A percentile compares a stretch with the other conserved stretches of the same genome.
Conservation (phyloP, 805 yeast genomes). For the Monosporozyma aquatica region DNA sequence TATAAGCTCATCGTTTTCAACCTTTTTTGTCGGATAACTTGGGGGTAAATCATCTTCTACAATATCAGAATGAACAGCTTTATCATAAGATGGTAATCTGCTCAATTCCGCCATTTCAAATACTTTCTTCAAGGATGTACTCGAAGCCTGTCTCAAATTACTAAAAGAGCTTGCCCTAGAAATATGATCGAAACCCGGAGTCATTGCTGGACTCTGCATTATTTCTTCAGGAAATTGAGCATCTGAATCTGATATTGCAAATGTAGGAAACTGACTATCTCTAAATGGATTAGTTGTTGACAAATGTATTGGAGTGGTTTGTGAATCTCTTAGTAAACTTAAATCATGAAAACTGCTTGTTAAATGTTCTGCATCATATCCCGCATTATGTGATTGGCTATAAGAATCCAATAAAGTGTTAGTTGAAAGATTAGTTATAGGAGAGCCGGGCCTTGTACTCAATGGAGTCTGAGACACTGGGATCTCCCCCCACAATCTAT, state of each 20-base stretch:
- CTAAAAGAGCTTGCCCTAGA: slow-evolving; percentile 49
- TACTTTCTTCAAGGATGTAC: slow-evolving; percentile 24
- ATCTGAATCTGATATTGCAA: slow-evolving; percentile 5
- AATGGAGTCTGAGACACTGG: slow-evolving; percentile 5
- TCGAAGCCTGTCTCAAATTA: slow-evolving; percentile 32
- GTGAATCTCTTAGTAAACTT: slow-evolving; percentile 1
- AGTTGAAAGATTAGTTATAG: neutral
- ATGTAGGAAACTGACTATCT: slow-evolving; percentile 5
- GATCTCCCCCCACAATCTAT: slow-evolving; percentile 64
- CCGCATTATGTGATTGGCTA: neutral
- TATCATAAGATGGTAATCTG: slow-evolving; percentile 75
- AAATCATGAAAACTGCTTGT: neutral
- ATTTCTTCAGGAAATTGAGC: slow-evolving; percentile 3
- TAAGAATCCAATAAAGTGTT: neutral
- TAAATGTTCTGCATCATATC: neutral
- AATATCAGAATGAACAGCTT: slow-evolving; percentile 53
- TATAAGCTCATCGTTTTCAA: neutral
- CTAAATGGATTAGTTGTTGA: slow-evolving; percentile 5
- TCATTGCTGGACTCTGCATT: slow-evolving; percentile 12
- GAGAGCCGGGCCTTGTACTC: slow-evolving; percentile 4
- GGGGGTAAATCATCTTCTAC: slow-evolving; percentile 58
- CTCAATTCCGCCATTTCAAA: slow-evolving; percentile 43
- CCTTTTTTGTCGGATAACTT: slow-evolving; percentile 35
- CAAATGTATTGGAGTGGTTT: slow-evolving; percentile 3
- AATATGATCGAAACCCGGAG: slow-evolving; percentile 50